Evolutionary conservation across 352 stramenopile genomes (phyloP).

Genomic region (Phytophthora cryptogea): DNA sequence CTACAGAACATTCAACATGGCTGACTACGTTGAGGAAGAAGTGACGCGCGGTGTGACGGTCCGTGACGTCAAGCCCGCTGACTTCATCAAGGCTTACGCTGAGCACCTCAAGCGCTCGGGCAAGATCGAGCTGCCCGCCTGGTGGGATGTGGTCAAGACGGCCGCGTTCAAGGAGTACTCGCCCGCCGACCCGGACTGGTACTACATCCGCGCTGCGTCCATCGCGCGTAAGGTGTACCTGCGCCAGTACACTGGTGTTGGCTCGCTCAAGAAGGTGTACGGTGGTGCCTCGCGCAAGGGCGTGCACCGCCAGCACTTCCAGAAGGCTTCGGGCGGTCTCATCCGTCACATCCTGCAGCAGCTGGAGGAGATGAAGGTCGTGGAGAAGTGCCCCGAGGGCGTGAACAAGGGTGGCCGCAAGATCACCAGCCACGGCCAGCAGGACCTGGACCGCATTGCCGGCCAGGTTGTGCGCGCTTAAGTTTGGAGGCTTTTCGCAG

Average conservation of each 20-base stretch:
- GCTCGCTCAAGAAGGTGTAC: constrained; percentile 98
- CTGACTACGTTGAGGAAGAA: constrained; percentile 79
- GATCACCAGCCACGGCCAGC: constrained; percentile 97
- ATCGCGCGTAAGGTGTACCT: constrained; percentile 99
- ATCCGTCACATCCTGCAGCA: constrained; percentile 98
- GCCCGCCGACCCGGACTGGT: constrained; percentile 98
- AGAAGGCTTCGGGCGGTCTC: constrained; percentile 95
- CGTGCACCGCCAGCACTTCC: constrained; percentile 95
- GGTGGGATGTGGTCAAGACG: constrained; percentile 99
- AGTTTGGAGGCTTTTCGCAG: constrained; percentile 41
- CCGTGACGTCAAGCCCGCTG: constrained; percentile 94
- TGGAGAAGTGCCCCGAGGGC: constrained; percentile 93
- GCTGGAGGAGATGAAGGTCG: constrained; percentile 98
- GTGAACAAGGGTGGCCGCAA: constrained; percentile 94
- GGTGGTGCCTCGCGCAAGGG: constrained; percentile 93
- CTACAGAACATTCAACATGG: constrained; percentile 63
- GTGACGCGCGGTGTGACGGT: constrained; percentile 94
- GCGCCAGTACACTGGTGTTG: constrained; percentile 95
- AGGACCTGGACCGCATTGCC: constrained; percentile 99
- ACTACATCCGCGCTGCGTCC: constrained; percentile 97
- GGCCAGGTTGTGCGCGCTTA: constrained; percentile 92
- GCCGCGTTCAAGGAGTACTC: constrained; percentile 98
- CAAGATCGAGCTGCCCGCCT: constrained; percentile 98
- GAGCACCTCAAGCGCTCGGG: constrained; percentile 99
- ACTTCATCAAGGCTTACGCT: constrained; percentile 99